Evolutionary conservation across 169 alveolate species (phyloP).

Genomic region (Perkinsus olseni): DNA sequence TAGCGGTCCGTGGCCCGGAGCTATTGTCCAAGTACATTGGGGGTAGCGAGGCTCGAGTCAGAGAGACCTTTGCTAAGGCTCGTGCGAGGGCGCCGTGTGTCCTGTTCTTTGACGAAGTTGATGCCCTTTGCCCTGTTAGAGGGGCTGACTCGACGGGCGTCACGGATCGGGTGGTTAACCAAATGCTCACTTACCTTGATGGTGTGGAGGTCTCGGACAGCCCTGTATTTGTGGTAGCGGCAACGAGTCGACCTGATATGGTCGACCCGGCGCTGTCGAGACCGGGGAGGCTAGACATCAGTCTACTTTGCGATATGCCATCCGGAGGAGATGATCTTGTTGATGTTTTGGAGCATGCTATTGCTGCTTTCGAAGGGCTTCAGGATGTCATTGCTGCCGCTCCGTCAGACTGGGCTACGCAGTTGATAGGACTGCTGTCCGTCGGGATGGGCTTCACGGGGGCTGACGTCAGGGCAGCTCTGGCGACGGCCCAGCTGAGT

Average conservation of each 20-base stretch:
- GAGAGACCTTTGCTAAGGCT: slow-evolving; percentile 61
- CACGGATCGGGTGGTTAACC: slow-evolving; percentile 66
- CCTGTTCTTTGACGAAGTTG: slow-evolving; percentile 67
- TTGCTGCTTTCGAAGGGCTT: not conserved
- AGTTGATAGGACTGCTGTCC: not conserved
- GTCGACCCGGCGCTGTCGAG: slow-evolving; percentile 97
- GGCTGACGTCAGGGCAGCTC: slow-evolving; percentile 4
- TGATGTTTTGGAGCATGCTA: not conserved
- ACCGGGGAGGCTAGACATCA: slow-evolving; percentile 78
- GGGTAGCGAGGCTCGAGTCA: slow-evolving; percentile 53
- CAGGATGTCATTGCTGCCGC: not conserved
- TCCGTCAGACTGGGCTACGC: not conserved
- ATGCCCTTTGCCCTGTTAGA: slow-evolving; percentile 61
- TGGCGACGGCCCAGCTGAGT: slow-evolving; percentile 1
- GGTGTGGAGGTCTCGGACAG: slow-evolving; percentile 31
- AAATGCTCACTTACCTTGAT: slow-evolving; percentile 63
- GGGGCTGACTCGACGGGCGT: slow-evolving; percentile 57
- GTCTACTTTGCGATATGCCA: not conserved
- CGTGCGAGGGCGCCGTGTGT: slow-evolving; percentile 45
- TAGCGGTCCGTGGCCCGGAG: slow-evolving; percentile 49
- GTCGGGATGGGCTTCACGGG: not conserved
- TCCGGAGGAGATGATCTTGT: not conserved
- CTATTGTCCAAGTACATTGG: slow-evolving; percentile 63
- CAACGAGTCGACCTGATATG: slow-evolving; percentile 97
- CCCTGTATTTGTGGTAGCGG: slow-evolving; percentile 85